Base-by-base conservation (phyloP, 345 rosid genomes). In the Diplotaxis tenuifolia region DNA sequence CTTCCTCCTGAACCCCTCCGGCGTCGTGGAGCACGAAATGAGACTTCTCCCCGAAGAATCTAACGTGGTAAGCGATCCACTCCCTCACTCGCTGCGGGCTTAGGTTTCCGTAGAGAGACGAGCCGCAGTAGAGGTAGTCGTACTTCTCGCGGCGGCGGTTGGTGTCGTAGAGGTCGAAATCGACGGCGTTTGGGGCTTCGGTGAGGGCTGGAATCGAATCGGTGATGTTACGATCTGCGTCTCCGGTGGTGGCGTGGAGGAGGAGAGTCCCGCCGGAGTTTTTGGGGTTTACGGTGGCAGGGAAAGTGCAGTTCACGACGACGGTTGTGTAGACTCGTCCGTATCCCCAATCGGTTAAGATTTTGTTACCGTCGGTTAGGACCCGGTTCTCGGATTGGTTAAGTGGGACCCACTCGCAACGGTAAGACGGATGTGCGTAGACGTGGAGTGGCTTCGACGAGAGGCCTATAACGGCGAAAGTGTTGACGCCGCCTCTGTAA, bases 301-400 rank as follows among this genome's bases (percentile, higher is more conserved):
- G 28, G 59, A 94, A 91, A 6, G 96, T 91, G 64, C 98, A 94
- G 78, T 94, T 94, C 5, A 94, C 95, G 40, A 94, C 88, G 14
- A 91, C 89, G 42, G 84, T 91, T 5, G 96, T 90, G 87, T 92
- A 95, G 34, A 90, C 89, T 0, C 92, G 84, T 62, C 99, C 99
- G 63, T 92, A 90, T 1, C 98, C 97, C 99, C 99, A 92, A 38
- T 95, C 99, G 20, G 98, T 97, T 34, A 92, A 91, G 72, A 92
- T 84, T 80, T 83, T 89, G 63, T 75, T 72, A 1, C 81, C 86
- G 31, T 56, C 66, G 73, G 86, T 58, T 80, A 78, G 21, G 31
- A 79, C 56, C 78, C 79, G 75, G 59, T 63, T 78, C 65, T 38
- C 76, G 7, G 65, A 57, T 28, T 19, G 82, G 75, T 72, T 57